Base-by-base conservation (phyloP, 73 alveolate genomes). In the Paramecium pentaurelia region DNA sequence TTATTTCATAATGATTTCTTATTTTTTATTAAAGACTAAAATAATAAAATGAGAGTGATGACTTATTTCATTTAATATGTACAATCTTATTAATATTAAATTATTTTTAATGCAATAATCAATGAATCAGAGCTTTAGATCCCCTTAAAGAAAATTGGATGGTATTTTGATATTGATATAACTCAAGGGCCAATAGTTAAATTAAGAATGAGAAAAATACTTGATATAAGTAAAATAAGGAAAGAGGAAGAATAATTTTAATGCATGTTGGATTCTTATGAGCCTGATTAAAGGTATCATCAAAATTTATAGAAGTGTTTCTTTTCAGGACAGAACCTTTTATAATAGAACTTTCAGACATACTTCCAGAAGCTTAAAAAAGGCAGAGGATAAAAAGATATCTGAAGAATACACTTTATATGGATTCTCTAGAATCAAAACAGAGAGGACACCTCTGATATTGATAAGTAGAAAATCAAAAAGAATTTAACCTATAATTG, bases 181-280 rank as follows among this genome's bases (percentile, higher is more conserved):
- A 60, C 9, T 60, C 10, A 25, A 71, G 86, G 86, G 34, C 86
- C 86, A 34, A 37, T 71, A 71, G 86, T 71, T 71, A 71, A 71
- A 38, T 20, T 71, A 14, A 71, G 58, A 71, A 34, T 71, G 58
- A 27, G 12, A 37, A 71, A 71, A 37, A 34, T 71, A 18, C 42
- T 71, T 27, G 58, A 71, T 37, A 30, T 71, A 11, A 3, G 60
- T 7, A 27, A 34, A 71, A 71, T 71, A 71, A 28, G 86, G 5
- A 34, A 71, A 51, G 86, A 71, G 34, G 86, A 71, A 71, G 86
- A 71, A 32, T 32, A 71, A 71, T 71, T 71, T 71, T 37, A 71
- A 28, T 27, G 59, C 16, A 18, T 75, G 36, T 42, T 75, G 37
- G 60, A 36, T 38, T 75, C 88, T 4, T 75, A 38, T 75, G 88